Evolutionary conservation across 495 filamentous ascomycete genomes (phyloP), one percentile per base, ranked within the genome.

Genomic region (Xylaria scruposa): DNA sequence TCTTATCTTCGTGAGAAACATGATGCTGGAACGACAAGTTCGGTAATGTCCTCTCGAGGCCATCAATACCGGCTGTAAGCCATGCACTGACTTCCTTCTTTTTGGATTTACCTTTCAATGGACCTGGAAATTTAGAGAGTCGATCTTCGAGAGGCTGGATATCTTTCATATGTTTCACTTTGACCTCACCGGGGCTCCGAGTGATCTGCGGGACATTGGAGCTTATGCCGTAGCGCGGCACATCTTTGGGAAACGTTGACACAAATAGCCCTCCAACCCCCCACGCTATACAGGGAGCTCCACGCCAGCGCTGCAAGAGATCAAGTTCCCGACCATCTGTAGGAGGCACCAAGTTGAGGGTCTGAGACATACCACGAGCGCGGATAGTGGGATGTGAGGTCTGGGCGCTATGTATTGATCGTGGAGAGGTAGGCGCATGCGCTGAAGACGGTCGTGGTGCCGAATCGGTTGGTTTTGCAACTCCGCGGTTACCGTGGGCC

Each of bases 51-150:
- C 85, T 87, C 79, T 95, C 93, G 33, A 98, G 81, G 6, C 81
- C 85, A 15, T 89, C 89, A 73, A 97, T 93, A 51, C 90, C 91
- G 73, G 86, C 85, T 3, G 83, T 89, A 42, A 99, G 84, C 96
- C 97, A 99, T 5, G 90, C 80, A 47, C 95, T 67, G 4, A 92
- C 87, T 68, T 99, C 97, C 82, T 98, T 98, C 84, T 98, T 99
- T 86, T 95, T 98, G 0, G 90, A 89, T 77, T 98, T 98, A 42
- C 89, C 85, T 83, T 90, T 94, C 12, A 98, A 83, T 21, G 97
- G 95, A 0, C 97, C 97, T 1, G 97, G 97, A 77, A 98, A 97
- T 72, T 89, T 92, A 17, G 89, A 87, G 65, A 96, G 83, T 9
- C 87, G 86, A 58, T 95, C 93, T 49, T 88, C 82, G 13, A 94